These are phyloP conservation scores for Eimeria praecox DNA, from an alignment of 169 alveolate genomes.

Conservation along the genomic window DNA sequence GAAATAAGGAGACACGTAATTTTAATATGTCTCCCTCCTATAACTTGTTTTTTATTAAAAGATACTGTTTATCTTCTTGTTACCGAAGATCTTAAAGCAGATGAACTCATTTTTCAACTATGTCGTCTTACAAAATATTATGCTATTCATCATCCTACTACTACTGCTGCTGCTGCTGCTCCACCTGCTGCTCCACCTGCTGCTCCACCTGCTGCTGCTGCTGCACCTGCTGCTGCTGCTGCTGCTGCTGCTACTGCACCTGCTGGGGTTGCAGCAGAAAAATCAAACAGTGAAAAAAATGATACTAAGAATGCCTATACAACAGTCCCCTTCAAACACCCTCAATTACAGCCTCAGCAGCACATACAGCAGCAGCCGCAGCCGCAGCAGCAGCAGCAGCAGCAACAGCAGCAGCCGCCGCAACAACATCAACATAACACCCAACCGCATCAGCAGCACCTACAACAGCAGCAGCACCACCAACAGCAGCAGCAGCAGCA, in stretches of 20 bases:
- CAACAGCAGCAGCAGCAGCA: conserved; percentile 17
- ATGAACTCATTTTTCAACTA: conserved; percentile 79
- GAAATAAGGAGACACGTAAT: conserved; percentile 91
- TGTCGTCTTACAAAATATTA: conserved; percentile 51
- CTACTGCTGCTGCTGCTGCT: conserved; percentile 27
- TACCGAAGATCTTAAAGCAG: conserved; percentile 81
- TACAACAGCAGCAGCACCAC: background rate
- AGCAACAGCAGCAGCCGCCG: background rate
- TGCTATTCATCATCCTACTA: background rate
- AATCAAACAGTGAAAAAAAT: no score
- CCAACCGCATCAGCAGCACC: background rate
- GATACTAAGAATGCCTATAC: background rate
- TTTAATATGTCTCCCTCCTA: conserved; percentile 89
- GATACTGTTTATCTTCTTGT: conserved; percentile 82
- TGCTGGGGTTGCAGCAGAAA: background rate
- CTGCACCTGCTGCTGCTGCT: background rate
- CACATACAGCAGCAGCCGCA: conserved; percentile 26
- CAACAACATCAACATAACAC: no score
- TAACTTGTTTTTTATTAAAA: conserved; percentile 85
- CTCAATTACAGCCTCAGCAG: background rate
- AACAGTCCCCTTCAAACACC: background rate
- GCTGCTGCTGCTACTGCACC: background rate
- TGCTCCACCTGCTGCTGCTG: conserved; percentile 1
- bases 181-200: no score
- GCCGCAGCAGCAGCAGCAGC: conserved; percentile 30